Conservation (phyloP, 202 grass and related monocot species). For the Saccharum hybrid region DNA sequence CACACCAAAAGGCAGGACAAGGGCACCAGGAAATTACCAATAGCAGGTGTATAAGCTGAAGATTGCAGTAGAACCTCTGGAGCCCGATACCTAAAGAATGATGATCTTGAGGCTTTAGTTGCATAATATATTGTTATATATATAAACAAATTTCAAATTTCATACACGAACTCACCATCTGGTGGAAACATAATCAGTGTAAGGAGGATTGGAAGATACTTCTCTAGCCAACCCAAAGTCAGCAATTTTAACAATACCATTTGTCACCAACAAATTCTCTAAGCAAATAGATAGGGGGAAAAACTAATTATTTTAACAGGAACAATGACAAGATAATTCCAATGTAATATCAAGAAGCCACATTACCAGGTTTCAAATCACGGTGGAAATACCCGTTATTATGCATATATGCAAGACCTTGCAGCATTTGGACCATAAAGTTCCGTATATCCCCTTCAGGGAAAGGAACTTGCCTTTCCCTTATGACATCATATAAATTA, state of each 20-base stretch:
- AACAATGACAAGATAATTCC: constrained; percentile 28
- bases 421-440: constrained; percentile 76
- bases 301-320: constrained; percentile 26
- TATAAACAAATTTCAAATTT: not conserved
- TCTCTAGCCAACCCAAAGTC: constrained; percentile 98
- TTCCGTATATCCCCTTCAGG: constrained; percentile 72
- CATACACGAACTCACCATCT: constrained; percentile 71
- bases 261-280: constrained; percentile 86
- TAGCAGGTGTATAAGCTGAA: constrained; percentile 76
- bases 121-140: not conserved
- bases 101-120: not conserved
- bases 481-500: constrained; percentile 91
- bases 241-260: constrained; percentile 84
- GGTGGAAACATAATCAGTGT: constrained; percentile 97
- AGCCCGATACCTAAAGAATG: constrained; percentile 76
- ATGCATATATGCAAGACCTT: constrained; percentile 92
- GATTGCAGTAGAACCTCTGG: constrained; percentile 82
- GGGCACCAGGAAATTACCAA: constrained; percentile 59
- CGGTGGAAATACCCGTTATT: constrained; percentile 95
- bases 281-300: not conserved
- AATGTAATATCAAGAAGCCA: constrained; percentile 7
- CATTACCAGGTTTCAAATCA: constrained; percentile 89
- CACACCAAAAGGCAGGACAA: constrained; percentile 5
- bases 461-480: constrained; percentile 60
- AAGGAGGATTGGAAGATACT: constrained; percentile 80